Conservation (phyloP, 176 grass and related monocot genomes). For the Zea mays region Zm-B73-REFERENCE-NAM-5.0 NC_050099.1:201837001-201837500, state of each 20-base stretch:
- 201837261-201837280: slow-evolving; percentile 66
- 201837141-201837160: not conserved
- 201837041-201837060: not conserved
- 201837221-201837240: not conserved
- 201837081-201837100: not conserved
- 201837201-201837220: not conserved
- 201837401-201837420: slow-evolving; percentile 21
- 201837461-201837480: slow-evolving; percentile 96
- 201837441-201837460: slow-evolving; percentile 97
- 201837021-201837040: not conserved
- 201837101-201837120: not conserved
- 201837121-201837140: not conserved
- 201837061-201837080: not conserved
- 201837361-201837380: slow-evolving; percentile 3
- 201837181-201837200: not conserved
- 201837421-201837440: slow-evolving; percentile 72
- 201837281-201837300: slow-evolving; percentile 90
- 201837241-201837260: not conserved
- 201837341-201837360: slow-evolving; percentile 26
- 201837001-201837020: slow-evolving; percentile 76
- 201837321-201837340: slow-evolving; percentile 46
- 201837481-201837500: slow-evolving; percentile 85
- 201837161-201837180: not conserved
- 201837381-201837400: slow-evolving; percentile 17
- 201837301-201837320: slow-evolving; percentile 92